Percentiles rank a stretch among this genome's conserved stretches.
Evolutionary conservation across 148 eudicot species (phyloP).

Genomic region (Gaultheria prostrata): DNA sequence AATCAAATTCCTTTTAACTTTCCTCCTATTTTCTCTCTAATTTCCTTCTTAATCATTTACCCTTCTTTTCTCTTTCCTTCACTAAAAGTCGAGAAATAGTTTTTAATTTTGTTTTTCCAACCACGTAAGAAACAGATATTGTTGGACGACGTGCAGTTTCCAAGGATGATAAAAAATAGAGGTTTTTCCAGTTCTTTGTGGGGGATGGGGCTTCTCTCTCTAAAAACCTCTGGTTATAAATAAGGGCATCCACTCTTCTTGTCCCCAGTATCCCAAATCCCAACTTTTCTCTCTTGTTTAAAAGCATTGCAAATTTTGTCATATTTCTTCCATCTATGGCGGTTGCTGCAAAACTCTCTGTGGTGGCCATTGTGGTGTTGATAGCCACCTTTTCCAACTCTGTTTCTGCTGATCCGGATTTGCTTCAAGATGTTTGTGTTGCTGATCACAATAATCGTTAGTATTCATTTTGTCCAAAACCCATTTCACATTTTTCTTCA

Average conservation of each 20-base stretch:
- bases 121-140: too few species aligned
- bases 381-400: constrained; percentile 11
- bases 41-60: too few species aligned
- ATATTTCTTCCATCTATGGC: neutral
- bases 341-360: constrained; percentile 3
- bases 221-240: neutral
- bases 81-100: too few species aligned
- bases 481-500: constrained; percentile 19
- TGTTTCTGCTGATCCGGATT: constrained; percentile 43
- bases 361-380: constrained; percentile 11
- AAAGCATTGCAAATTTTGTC: neutral
- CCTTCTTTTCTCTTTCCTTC: too few species aligned
- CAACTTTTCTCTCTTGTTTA: neutral
- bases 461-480: neutral
- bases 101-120: too few species aligned
- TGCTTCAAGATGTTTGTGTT: neutral
- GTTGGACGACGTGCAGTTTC: too few species aligned
- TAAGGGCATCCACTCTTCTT: neutral
- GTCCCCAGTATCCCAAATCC: neutral
- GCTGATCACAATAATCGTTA: constrained; percentile 18
- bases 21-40: too few species aligned
- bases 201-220: neutral
- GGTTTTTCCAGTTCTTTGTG: too few species aligned
- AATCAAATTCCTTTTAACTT: too few species aligned
- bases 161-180: too few species aligned